Evolutionary conservation across 208 protist genomes (phyloP).

Genomic region (Tritrichomonas foetus): DNA sequence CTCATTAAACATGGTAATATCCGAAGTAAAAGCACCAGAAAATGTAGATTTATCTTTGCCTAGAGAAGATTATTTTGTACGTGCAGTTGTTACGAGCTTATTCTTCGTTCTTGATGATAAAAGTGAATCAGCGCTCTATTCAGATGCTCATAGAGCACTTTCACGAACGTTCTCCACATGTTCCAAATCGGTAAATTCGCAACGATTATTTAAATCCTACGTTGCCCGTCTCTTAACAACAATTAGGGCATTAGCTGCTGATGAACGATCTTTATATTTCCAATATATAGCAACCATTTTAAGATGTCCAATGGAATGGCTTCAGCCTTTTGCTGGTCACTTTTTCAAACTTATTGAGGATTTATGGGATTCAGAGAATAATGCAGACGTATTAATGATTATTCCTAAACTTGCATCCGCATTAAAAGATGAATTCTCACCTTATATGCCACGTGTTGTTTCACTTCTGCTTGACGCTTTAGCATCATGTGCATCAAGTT

Average conservation of each 20-base stretch:
- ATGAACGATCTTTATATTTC: not conserved
- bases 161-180: not conserved
- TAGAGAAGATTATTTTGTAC: not conserved
- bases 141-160: not conserved
- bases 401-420: not conserved
- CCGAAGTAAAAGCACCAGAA: too few relatives aligned
- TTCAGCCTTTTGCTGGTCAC: not conserved
- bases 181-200: not conserved
- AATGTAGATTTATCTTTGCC: too few relatives aligned
- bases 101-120: not conserved
- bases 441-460: not conserved
- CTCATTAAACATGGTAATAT: not conserved
- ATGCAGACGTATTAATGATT: not conserved
- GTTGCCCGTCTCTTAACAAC: not conserved
- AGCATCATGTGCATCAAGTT: not conserved
- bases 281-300: not conserved
- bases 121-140: not conserved
- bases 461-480: not conserved
- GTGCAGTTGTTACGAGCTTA: not conserved
- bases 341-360: not conserved
- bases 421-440: conserved; percentile 20
- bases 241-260: not conserved
- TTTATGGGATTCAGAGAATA: not conserved
- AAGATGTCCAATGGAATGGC: not conserved
- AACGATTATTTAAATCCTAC: not conserved